Base-by-base conservation (phyloP, 2,329 filamentous ascomycete genomes). In the Cladosporium sp. region DNA sequence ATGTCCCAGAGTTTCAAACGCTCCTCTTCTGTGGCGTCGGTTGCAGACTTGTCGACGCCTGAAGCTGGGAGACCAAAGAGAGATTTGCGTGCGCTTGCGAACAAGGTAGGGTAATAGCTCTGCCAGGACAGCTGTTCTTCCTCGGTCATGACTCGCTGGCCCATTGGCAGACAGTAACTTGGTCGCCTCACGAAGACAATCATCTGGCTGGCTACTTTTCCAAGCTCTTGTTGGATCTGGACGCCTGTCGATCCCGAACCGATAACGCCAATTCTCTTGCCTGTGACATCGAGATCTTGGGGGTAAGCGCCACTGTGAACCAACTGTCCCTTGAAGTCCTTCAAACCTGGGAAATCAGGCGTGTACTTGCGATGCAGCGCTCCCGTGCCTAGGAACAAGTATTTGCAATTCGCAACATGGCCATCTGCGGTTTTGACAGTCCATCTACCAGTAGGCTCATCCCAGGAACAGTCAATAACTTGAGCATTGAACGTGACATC, bases 151-250 rank as follows among this genome's bases (percentile, higher is more conserved):
- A 76, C 49, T 3, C 80, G 77, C 64, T 84, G 82, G 2, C 82
- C 79, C 85, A 90, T 88, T 0, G 87, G 87, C 1, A 90, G 71
- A 0, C 86, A 86, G 5, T 88, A 78, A 66, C 90, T 90, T 0
- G 88, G 88, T 0, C 87, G 90, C 15, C 88, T 82, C 71, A 90
- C 87, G 75, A 90, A 90, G 28, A 90, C 85, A 1, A 78, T 81
- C 1, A 90, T 73, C 5, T 74, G 78, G 1, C 61, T 60, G 11
- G 71, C 72, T 12, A 72, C 70, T 38, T 73, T 74, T 47, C 72
- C 72, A 2, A 74, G 69, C 64, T 77, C 74, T 54, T 78, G 75
- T 4, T 73, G 74, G 51, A 76, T 74, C 60, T 82, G 80, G 2
- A 82, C 77, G 5, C 76, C 80, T 0, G 79, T 80, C 3, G 79